A percentile compares a stretch with the other conserved stretches of the same genome.
Conservation (phyloP, 257 asterid species). For the Salvia rosmarinus region DNA sequence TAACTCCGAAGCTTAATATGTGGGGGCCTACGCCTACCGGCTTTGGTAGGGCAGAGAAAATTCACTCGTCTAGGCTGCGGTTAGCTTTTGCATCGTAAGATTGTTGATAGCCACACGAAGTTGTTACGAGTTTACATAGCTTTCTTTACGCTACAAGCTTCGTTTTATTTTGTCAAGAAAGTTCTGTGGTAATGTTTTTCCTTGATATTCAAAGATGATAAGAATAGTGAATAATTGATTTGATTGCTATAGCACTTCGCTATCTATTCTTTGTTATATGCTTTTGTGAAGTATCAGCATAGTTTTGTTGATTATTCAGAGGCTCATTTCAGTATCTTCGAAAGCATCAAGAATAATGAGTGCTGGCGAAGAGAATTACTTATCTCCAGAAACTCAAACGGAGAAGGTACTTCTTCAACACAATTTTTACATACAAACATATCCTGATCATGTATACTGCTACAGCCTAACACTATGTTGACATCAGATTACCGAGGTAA, state of each 20-base stretch:
- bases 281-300: background rate
- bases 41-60: background rate
- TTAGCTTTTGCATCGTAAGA: background rate
- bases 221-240: background rate
- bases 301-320: background rate
- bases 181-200: slow-evolving; percentile 10
- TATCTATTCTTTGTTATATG: background rate
- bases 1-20: background rate
- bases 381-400: slow-evolving; percentile 48
- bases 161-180: background rate
- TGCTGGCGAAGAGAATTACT: slow-evolving; percentile 47
- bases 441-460: background rate
- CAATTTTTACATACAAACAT: background rate
- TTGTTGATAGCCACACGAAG: slow-evolving; percentile 6
- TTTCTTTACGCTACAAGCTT: background rate
- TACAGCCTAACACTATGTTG: background rate
- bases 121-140: background rate
- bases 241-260: background rate
- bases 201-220: background rate
- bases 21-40: slow-evolving; percentile 5
- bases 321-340: background rate
- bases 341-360: slow-evolving; percentile 49
- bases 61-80: background rate
- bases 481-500: slow-evolving; percentile 74
- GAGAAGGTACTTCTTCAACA: slow-evolving; percentile 56